Base-by-base conservation (phyloP, 148 eudicot genomes). In the Chenopodium album region DNA sequence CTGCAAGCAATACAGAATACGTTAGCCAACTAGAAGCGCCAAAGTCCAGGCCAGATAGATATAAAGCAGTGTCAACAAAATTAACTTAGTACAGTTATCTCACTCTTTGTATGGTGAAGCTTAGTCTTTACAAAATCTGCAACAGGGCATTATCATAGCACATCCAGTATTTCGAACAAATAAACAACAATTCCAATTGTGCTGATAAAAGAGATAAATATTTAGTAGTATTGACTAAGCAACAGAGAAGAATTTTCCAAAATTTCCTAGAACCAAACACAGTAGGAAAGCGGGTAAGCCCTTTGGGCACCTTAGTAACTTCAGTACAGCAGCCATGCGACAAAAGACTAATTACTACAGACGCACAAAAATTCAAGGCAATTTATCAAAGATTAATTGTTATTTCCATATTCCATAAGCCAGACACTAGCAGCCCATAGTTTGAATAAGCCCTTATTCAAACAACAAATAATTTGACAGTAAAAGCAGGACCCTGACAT, bases 1-100 rank as follows among this genome's bases (percentile, higher is more conserved):
- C 94, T 94, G 89, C 54, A 78, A 84, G n/a, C 80, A 76, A 64
- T 4, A 23, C 3, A 23, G 7, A 31, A 73, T 23, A 31, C 48
- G 76, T 82, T 44, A 82, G 71, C 59, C 70, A 54, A 82, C 29
- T 68, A 14, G 62, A 56, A 56, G 62, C 19, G 4, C 17, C 26
- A 26, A 48, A 9, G 59, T 54, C 59, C 4, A 54, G 60, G 16
- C 16, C 16, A 54, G 16, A 10, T 34, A 34, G 37, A 34, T 11
- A 16, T 10, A 54, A 54, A 2, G 17, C 60, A 54, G 19, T 54
- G 3, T 54, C 60, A 54, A 11, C 60, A 13, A 54, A 3, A 13
- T 13, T 54, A 54, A 54, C 5, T 54, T 54, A 54, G 14, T 14
- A 54, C 14, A 54, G 20, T 54, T 48, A 48, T 48, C 52, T 1